Evolutionary conservation across 148 eudicot genomes (phyloP), one percentile per base, ranked within the genome.

Genomic region (Silene uniflora): DNA sequence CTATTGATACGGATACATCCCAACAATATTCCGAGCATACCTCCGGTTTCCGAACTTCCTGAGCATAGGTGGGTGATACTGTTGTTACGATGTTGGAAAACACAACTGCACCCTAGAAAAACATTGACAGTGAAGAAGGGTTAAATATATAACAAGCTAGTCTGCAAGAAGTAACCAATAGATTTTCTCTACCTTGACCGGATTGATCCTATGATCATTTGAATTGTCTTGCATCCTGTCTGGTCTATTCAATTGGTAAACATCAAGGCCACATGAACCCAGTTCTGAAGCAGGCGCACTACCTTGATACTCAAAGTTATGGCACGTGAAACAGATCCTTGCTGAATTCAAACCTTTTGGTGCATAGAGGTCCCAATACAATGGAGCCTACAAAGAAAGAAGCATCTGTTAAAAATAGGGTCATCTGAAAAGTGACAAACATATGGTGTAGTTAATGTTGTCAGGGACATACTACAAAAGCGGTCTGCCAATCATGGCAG

Each of bases 401-500:
- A 17, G 67, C 21, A 2, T 72, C 67, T 58, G 79, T 62, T 27
- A 47, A 59, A 22, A 6, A 47, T 29, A 44, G 9, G 22, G 71
- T 47, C 54, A 72, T 56, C 21, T 60, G n/a, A n/a, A n/a, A n/a
- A n/a, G n/a, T n/a, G n/a, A 71, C 22, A 55, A 39, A n/a, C 59
- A 61, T 21, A 64, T 27, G 27, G 61, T 3, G 62, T 14, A 18
- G 22, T 27, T 76, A 69, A 52, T 27, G 60, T 72, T 64, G 16
- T 35, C 62, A 49, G 9, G 66, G 65, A 47, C 86, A 69, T 92
- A 92, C 99, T 80, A 95, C 94, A 80, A 95, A 95, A 85, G 97
- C 87, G 70, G 99, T 95, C 80, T 92, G 99, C 99, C 99, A 95
- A 88, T 95, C 99, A 88, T 95, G 99, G 82, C 99, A 92, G 80